phyloP scores from a whole-genome alignment of 1,139 yeast genomes.

The Candida dubliniensis region DNA sequence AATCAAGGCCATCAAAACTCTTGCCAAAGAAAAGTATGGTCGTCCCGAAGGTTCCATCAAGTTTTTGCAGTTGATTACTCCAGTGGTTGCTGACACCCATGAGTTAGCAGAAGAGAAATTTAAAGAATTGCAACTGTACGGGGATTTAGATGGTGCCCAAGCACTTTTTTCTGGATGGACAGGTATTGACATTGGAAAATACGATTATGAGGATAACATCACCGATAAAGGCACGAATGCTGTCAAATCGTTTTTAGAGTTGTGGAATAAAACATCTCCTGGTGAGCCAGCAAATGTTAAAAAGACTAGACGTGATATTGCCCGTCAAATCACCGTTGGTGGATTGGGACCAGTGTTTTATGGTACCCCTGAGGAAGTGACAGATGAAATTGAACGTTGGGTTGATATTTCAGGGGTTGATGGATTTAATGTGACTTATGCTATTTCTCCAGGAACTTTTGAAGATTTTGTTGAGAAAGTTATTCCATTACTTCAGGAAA shows the following conservation, averaged over 20 bases:
- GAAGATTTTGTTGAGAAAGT: conserved; percentile 30
- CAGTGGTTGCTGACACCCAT: conserved; percentile 34
- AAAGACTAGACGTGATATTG: conserved; percentile 28
- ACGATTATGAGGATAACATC: conserved; percentile 29
- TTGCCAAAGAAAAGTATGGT: conserved; percentile 31
- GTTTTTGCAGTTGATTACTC: conserved; percentile 33
- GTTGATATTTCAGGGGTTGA: conserved; percentile 31
- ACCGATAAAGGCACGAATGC: conserved; percentile 30
- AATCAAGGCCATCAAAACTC: conserved; percentile 26
- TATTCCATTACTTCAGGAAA: conserved; percentile 26
- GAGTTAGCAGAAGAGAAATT: conserved; percentile 36
- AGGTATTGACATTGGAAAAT: conserved; percentile 34
- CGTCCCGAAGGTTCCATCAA: conserved; percentile 38
- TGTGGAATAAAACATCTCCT: conserved; percentile 33
- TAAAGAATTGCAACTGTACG: conserved; percentile 28
- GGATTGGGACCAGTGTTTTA: conserved; percentile 29
- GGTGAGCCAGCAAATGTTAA: conserved; percentile 25
- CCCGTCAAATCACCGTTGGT: conserved; percentile 30
- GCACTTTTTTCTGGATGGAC: conserved; percentile 41
- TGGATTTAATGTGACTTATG: conserved; percentile 32
- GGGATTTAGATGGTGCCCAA: conserved; percentile 42
- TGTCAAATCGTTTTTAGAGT: conserved; percentile 28
- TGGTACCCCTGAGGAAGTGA: conserved; percentile 26
- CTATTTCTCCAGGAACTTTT: conserved; percentile 27
- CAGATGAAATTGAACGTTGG: conserved; percentile 32